These are phyloP conservation scores for Alternaria infectoria DNA, from an alignment of 2,329 filamentous ascomycete species.

Conservation along the genomic window DNA sequence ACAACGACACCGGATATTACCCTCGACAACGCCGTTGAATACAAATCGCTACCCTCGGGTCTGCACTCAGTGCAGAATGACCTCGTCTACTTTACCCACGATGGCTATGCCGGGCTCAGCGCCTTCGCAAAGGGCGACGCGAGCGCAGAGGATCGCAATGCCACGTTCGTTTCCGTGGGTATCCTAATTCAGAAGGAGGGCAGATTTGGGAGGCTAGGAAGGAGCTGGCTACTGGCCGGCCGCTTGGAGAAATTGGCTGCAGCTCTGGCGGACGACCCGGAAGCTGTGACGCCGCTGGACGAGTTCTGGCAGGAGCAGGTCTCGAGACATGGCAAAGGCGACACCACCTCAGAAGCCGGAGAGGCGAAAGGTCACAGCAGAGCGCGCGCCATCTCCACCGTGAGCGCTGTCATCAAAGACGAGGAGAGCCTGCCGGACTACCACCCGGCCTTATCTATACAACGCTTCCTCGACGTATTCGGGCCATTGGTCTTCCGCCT, in stretches of 20 bases:
- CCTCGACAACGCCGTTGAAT: conserved; percentile 89
- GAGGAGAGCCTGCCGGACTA: conserved; percentile 74
- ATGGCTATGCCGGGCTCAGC: conserved; percentile 82
- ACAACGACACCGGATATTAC: conserved; percentile 69
- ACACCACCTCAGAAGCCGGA: background rate
- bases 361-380: conserved; percentile 31
- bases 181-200: conserved; percentile 80
- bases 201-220: conserved; percentile 76
- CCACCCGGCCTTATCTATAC: conserved; percentile 86
- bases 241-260: conserved; percentile 74
- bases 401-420: conserved; percentile 62
- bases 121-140: conserved; percentile 87
- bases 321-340: conserved; percentile 1
- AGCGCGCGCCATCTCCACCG: conserved; percentile 55
- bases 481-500: conserved; percentile 92
- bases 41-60: conserved; percentile 93
- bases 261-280: conserved; percentile 67
- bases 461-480: conserved; percentile 78
- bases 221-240: conserved; percentile 87
- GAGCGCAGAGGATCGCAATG: conserved; percentile 80
- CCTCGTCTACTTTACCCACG: conserved; percentile 90
- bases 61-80: conserved; percentile 88
- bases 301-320: conserved; percentile 77
- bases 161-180: conserved; percentile 90
- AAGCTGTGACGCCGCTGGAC: conserved; percentile 69